A percentile compares a stretch with the other conserved stretches of the same genome.
Evolutionary conservation across 305 asterid genomes (phyloP).

Genomic region (Withania somnifera): DNA sequence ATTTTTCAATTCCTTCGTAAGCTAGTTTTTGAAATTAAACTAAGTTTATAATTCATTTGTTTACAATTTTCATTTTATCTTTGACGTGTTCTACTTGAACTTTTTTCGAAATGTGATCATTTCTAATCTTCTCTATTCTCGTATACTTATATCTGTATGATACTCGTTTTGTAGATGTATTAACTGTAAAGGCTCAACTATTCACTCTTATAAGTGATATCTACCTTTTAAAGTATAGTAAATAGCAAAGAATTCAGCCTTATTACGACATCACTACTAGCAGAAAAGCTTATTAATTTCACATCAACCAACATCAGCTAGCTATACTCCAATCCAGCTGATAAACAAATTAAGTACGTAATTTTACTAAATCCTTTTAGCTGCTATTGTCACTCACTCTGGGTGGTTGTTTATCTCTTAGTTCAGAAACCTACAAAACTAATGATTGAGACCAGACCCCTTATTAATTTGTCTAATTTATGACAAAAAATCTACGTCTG

Average conservation of each 20-base stretch:
- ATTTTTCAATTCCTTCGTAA: too few relatives aligned
- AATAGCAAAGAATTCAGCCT: neutral
- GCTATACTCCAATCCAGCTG: neutral
- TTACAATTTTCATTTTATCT: too few relatives aligned
- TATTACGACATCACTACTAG: neutral
- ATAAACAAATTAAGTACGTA: slow-evolving; percentile 1
- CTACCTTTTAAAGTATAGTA: neutral
- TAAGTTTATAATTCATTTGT: too few relatives aligned
- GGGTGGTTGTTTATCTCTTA: neutral
- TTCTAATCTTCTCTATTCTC: too few relatives aligned
- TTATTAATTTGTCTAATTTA: neutral
- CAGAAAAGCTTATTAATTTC: neutral
- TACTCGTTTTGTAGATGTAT: too few relatives aligned
- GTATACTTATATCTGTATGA: too few relatives aligned
- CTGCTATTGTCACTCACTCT: neutral
- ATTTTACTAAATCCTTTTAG: neutral
- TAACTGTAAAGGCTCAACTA: too few relatives aligned
- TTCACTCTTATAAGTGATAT: too few relatives aligned
- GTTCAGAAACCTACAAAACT: neutral
- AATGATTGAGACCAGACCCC: neutral
- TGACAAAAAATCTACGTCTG: neutral
- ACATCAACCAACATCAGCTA: neutral
- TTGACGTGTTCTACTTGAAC: too few relatives aligned
- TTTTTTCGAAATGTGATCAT: too few relatives aligned
- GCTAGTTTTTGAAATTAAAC: too few relatives aligned